Conservation (phyloP, 225 moss, liverwort and hornwort genomes). For the Sphagnum contortum region DNA sequence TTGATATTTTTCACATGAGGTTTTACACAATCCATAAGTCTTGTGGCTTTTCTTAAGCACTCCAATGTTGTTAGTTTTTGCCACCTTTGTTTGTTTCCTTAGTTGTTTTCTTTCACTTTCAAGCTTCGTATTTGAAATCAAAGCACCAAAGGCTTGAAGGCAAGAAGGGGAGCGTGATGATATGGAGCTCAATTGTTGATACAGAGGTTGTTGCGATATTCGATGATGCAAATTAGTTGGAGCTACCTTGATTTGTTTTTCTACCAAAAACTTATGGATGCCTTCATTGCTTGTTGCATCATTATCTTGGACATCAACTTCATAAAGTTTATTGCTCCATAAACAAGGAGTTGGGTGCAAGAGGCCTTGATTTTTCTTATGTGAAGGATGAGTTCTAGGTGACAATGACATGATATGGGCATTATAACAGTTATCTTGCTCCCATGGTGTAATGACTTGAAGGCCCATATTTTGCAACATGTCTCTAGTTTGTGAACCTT, state of each 20-base stretch:
- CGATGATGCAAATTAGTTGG: too few relatives aligned
- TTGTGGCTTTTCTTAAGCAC: not conserved
- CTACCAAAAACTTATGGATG: not conserved
- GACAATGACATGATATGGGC: too few relatives aligned
- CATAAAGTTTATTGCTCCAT: constrained; percentile 13
- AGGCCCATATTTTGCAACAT: not conserved
- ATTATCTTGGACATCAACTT: constrained; percentile 6
- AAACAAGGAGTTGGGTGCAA: constrained; percentile 24
- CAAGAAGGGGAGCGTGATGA: too few relatives aligned
- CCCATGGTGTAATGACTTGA: constrained; percentile 33
- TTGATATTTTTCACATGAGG: too few relatives aligned
- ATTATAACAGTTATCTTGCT: constrained; percentile 5
- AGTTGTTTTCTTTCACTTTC: not conserved
- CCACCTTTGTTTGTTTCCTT: constrained; percentile 19
- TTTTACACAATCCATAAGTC: not conserved
- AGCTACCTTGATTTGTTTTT: not conserved
- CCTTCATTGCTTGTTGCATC: constrained; percentile 11
- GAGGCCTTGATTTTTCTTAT: constrained; percentile 5
- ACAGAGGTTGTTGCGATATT: too few relatives aligned
- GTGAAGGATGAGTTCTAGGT: not conserved
- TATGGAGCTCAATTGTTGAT: too few relatives aligned
- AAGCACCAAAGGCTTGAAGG: too few relatives aligned
- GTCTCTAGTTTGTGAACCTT: too few relatives aligned
- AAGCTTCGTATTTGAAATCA: too few relatives aligned
- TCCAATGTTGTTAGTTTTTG: constrained; percentile 2